Evolutionary conservation across 495 filamentous ascomycete genomes (phyloP), one percentile per base, ranked within the genome.

Genomic region (Aspergillus bridgeri): DNA sequence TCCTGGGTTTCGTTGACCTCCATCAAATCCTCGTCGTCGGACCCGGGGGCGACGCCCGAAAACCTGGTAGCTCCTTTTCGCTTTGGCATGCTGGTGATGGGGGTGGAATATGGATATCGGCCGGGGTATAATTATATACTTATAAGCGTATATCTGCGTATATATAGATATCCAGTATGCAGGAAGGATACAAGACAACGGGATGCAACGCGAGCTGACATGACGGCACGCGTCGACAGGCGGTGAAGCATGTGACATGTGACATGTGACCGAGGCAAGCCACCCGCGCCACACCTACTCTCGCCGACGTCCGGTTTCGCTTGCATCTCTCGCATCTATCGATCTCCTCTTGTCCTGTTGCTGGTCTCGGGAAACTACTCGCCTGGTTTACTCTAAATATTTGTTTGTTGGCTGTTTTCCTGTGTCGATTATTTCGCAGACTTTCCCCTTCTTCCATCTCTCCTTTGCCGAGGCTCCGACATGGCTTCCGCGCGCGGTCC

Each of bases 11-110:
- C 71, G 55, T 57, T 62, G 7, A 61, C 8, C 51, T 70, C 67
- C 53, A 73, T 73, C 27, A 78, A 75, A 70, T 88, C 85, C 49
- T 91, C 88, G 60, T 84, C 83, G 53, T 89, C 86, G 42, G 85
- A 88, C 57, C 85, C 87, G 38, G 86, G 33, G 33, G 33, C 75
- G 48, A 88, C 73, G n/a, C 77, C 81, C 58, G 86, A 81, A 22
- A 89, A 63, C 33, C 79, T 83, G 25, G 79, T 70, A 22, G 77
- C 58, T n/a, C 71, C 71, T 58, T 78, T 83, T 53, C 72, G 68
- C 61, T 81, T 83, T 22, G 83, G 76, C 83, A 86, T 86, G 48
- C 48, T 63, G 19, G 20, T n/a, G n/a, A n/a, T n/a, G 20, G 7
- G 23, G 42, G 19, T 38, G 11, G n/a, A 22, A 17, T 13, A 59